These are phyloP conservation scores for Tuber microsphaerosporum DNA, from an alignment of 495 filamentous ascomycete species.

Conservation along the genomic window DNA sequence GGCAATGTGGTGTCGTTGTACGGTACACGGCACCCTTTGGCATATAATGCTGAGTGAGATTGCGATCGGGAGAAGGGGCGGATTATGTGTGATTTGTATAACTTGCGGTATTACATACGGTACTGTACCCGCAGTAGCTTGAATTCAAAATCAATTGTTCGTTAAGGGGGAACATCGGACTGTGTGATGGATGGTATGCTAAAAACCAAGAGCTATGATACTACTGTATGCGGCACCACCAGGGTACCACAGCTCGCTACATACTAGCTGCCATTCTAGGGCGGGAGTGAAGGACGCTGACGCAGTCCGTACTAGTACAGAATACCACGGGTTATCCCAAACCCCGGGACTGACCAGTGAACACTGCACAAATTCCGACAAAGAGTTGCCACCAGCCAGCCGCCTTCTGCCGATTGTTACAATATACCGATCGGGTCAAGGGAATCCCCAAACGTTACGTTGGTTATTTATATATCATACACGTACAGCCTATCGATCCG, in stretches of 20 bases:
- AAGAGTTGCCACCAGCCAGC: neutral
- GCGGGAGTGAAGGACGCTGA: neutral
- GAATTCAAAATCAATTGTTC: neutral
- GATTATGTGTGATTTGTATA: neutral
- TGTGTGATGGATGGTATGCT: neutral
- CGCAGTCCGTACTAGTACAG: neutral
- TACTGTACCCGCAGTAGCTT: constrained; percentile 1
- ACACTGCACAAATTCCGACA: neutral
- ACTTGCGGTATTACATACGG: neutral
- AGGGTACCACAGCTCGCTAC: neutral
- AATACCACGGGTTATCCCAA: neutral
- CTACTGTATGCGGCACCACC: neutral
- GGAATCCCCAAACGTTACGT: neutral
- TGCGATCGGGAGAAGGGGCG: neutral
- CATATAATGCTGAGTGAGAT: neutral
- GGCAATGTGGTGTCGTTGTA: neutral
- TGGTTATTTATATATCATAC: constrained; percentile 2
- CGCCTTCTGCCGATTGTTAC: neutral
- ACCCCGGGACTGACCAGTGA: neutral
- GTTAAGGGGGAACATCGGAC: neutral
- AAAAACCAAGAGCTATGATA: neutral
- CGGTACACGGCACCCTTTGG: neutral
- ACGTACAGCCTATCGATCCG: neutral
- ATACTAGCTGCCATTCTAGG: neutral
- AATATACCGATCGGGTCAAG: neutral